Percentiles rank a stretch among this genome's conserved stretches.
phyloP scores from a whole-genome alignment of 1,139 yeast species.

The Suhomyces yuchorum region DNA sequence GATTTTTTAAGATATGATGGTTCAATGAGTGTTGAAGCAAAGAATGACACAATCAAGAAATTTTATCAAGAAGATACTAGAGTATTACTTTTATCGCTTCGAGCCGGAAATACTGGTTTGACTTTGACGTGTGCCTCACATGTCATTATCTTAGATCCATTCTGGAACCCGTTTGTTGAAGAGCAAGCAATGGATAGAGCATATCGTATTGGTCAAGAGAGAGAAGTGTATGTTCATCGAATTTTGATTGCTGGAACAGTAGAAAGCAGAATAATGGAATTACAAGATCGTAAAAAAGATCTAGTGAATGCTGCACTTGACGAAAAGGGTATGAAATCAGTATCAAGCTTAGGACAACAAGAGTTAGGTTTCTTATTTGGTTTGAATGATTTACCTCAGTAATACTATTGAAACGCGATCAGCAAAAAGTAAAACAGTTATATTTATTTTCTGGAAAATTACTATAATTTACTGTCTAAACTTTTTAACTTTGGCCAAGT shows the following conservation, averaged over 20 bases:
- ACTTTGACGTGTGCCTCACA: conserved; percentile 93
- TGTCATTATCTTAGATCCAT: conserved; percentile 87
- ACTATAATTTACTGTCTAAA: conserved; percentile 23
- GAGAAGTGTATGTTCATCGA: conserved; percentile 73
- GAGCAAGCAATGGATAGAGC: conserved; percentile 96
- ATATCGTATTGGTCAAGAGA: conserved; percentile 86
- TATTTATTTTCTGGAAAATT: too few relatives aligned
- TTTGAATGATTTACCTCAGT: conserved; percentile 30
- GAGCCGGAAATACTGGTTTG: conserved; percentile 92
- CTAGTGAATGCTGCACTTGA: conserved; percentile 79
- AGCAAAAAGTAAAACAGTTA: not conserved
- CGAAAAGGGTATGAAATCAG: conserved; percentile 66
- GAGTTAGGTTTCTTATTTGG: conserved; percentile 85
- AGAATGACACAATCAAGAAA: conserved; percentile 60
- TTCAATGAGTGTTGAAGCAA: conserved; percentile 65
- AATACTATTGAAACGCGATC: not conserved
- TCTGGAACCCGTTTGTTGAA: conserved; percentile 96
- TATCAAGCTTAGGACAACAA: conserved; percentile 64
- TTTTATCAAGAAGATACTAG: conserved; percentile 60
- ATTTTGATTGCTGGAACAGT: conserved; percentile 68
- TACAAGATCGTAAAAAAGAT: conserved; percentile 74
- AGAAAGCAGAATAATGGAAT: conserved; percentile 79
- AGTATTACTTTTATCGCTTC: conserved; percentile 72
- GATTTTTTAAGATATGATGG: conserved; percentile 76
- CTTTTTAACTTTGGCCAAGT: conserved; percentile 40